A percentile compares a stretch with the other conserved stretches of the same genome.
Evolutionary conservation across 139 green algal species (phyloP).

Genomic region (Chara braunii): DNA sequence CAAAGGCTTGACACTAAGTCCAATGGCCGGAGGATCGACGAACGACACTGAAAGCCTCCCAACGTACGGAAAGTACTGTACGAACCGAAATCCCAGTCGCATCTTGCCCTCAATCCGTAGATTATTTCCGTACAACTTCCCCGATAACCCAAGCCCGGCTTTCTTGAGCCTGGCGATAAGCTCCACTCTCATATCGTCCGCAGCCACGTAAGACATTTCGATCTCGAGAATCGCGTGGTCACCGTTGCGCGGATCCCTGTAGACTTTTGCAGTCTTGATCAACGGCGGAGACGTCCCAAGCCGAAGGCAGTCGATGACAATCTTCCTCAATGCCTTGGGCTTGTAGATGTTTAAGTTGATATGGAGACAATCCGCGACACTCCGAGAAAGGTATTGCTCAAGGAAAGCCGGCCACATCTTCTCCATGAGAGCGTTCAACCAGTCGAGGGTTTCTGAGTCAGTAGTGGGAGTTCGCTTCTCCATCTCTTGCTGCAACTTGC

Average conservation of each 20-base stretch:
- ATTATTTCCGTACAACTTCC: slow-evolving; percentile 4
- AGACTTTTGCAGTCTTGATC: not conserved
- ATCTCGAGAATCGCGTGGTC: not conserved
- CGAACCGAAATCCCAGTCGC: not conserved
- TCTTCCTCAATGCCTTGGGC: not conserved
- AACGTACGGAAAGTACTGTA: slow-evolving; percentile 17
- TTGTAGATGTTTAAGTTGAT: slow-evolving; percentile 2
- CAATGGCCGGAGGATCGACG: not conserved
- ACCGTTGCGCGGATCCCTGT: not conserved
- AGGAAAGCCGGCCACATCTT: not conserved
- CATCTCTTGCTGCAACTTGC: not conserved
- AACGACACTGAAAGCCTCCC: not conserved
- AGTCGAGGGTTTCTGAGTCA: not conserved
- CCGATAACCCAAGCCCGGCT: not conserved
- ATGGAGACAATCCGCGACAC: not conserved
- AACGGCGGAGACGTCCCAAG: not conserved
- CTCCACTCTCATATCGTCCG: not conserved
- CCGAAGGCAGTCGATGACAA: not conserved
- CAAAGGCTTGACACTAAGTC: slow-evolving; percentile 2
- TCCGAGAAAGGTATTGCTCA: not conserved
- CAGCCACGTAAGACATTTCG: slow-evolving; percentile 9
- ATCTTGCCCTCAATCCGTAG: slow-evolving; percentile 9
- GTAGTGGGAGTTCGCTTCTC: not conserved
- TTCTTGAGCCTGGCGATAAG: not conserved
- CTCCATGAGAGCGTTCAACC: slow-evolving; percentile 1